Evolutionary conservation across 176 grass and related monocot species (phyloP).

Genomic region (Pontederia paniculata): DNA sequence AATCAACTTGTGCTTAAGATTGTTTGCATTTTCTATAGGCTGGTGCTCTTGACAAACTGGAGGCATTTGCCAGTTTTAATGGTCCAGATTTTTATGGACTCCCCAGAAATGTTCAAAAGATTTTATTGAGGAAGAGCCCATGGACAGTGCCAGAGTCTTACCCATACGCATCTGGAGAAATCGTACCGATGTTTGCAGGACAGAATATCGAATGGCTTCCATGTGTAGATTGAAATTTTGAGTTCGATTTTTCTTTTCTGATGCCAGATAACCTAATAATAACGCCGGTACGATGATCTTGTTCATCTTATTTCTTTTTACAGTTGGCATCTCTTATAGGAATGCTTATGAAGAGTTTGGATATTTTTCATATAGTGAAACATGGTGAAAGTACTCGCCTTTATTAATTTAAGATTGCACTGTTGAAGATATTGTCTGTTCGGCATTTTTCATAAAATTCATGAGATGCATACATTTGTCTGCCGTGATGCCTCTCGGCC

Average conservation of each 20-base stretch:
- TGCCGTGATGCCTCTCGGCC: too few species aligned
- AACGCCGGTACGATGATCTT: too few species aligned
- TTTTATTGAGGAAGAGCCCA: slow-evolving; percentile 48
- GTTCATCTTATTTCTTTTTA: too few species aligned
- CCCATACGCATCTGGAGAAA: slow-evolving; percentile 39
- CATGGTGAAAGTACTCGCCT: too few species aligned
- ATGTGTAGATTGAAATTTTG: slow-evolving; percentile 26
- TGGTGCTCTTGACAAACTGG: slow-evolving; percentile 69
- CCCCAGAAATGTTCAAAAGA: slow-evolving; percentile 58
- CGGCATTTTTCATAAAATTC: too few species aligned
- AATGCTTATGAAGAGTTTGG: too few species aligned
- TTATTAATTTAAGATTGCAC: too few species aligned
- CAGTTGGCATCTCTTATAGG: too few species aligned
- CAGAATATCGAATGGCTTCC: slow-evolving; percentile 61
- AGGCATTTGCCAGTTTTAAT: slow-evolving; percentile 91
- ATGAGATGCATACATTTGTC: too few species aligned
- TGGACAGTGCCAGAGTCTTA: slow-evolving; percentile 75
- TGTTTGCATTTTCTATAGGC: slow-evolving; percentile 42
- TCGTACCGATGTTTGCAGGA: slow-evolving; percentile 72
- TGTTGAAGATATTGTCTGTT: too few species aligned
- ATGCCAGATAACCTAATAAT: too few species aligned
- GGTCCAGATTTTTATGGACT: slow-evolving; percentile 97
- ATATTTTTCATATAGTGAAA: too few species aligned
- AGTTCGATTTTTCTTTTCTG: neutral
- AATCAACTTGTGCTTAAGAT: neutral